These are phyloP conservation scores for Ophiostoma triangulosporum DNA, from an alignment of 2,329 filamentous ascomycete genomes.

Conservation along the genomic window DNA sequence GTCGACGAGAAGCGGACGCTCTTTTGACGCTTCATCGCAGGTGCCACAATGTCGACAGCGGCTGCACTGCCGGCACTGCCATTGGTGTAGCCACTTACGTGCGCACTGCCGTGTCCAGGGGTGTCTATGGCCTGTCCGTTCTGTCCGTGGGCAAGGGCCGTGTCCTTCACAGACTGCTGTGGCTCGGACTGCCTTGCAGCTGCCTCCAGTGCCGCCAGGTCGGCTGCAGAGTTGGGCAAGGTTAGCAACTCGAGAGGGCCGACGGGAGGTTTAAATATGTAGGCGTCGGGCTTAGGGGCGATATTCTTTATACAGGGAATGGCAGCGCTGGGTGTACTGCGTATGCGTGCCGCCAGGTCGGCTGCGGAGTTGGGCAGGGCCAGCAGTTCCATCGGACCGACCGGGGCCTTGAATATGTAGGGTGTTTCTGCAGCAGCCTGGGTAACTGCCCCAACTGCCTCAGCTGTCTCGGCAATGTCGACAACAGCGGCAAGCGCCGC, in stretches of 20 bases:
- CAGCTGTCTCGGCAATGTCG: no score
- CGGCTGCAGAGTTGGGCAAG: constrained; percentile 40
- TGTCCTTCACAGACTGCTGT: neutral
- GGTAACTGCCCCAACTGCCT: no score
- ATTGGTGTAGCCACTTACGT: neutral
- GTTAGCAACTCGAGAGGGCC: constrained; percentile 35
- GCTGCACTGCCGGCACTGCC: neutral
- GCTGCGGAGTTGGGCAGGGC: neutral
- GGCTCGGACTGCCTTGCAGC: neutral
- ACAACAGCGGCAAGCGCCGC: neutral
- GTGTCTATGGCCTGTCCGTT: no score
- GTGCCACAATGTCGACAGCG: neutral
- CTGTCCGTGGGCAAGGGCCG: no score
- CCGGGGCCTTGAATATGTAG: neutral
- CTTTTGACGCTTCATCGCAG: constrained; percentile 31
- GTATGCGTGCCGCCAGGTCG: neutral
- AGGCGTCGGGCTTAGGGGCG: neutral
- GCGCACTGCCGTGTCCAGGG: no score
- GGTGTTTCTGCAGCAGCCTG: neutral
- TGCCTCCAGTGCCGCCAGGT: constrained; percentile 17
- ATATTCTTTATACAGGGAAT: neutral
- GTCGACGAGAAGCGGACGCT: constrained; percentile 58
- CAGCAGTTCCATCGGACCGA: neutral
- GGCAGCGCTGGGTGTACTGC: neutral
- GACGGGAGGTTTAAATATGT: constrained; percentile 23